phyloP scores from a whole-genome alignment of 2,329 filamentous ascomycete genomes.

The Cordyceps militaris region DNA sequence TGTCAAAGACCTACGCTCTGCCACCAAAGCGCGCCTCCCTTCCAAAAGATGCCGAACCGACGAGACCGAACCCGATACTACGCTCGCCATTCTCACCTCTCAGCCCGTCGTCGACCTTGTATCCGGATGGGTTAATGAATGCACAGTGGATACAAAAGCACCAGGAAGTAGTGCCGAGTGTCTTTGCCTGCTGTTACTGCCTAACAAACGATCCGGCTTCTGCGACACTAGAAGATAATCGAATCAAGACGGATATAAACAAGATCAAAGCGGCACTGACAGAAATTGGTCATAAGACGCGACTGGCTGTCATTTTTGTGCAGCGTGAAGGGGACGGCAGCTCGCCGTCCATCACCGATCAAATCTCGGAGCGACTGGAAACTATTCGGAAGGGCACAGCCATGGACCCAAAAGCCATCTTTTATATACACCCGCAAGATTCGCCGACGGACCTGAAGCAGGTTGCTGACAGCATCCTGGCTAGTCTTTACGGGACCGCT shows the following conservation, averaged over 20 bases:
- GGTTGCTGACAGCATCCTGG: slow-evolving; percentile 66
- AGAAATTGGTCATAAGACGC: slow-evolving; percentile 68
- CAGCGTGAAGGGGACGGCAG: slow-evolving; percentile 25
- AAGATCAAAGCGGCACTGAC: slow-evolving; percentile 61
- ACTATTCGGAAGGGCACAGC: slow-evolving; percentile 73
- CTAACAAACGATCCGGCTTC: slow-evolving; percentile 67
- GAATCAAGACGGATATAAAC: slow-evolving; percentile 81
- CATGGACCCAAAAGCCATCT: slow-evolving; percentile 76
- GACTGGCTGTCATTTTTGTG: slow-evolving; percentile 58
- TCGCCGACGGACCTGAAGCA: slow-evolving; percentile 64
- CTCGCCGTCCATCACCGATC: slow-evolving; percentile 52
- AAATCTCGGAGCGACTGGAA: slow-evolving; percentile 61
- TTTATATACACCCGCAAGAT: slow-evolving; percentile 71
- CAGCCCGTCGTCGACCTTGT: slow-evolving; percentile 73
- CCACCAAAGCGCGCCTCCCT: slow-evolving; percentile 51
- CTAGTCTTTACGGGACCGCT: slow-evolving; percentile 64
- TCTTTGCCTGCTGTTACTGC: slow-evolving; percentile 74
- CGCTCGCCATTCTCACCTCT: slow-evolving; percentile 91
- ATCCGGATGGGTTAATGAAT: slow-evolving; percentile 83
- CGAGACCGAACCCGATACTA: slow-evolving; percentile 48
- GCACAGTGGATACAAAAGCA: slow-evolving; percentile 83
- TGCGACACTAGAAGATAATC: slow-evolving; percentile 74
- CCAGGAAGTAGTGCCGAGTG: slow-evolving; percentile 72
- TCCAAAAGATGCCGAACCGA: slow-evolving; percentile 42
- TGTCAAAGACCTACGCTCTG: slow-evolving; percentile 44